Percentiles rank a stretch among this genome's conserved stretches.
These are phyloP conservation scores for Lactarius hengduanensis DNA, from an alignment of 768 basidiomycete genomes.

Conservation along the genomic window DNA sequence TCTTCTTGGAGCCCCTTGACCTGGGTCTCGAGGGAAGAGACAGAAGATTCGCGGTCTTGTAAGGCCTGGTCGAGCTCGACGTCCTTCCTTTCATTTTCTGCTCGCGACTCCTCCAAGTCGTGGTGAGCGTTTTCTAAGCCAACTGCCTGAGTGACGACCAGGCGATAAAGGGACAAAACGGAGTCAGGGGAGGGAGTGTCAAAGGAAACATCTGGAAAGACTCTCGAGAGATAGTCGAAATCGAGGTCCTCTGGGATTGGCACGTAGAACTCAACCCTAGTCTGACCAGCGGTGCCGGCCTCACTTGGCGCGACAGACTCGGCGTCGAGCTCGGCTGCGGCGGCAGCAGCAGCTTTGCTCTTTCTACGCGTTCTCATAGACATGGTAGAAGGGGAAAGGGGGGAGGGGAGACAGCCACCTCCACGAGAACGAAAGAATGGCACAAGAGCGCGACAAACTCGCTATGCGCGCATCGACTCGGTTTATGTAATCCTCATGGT, in stretches of 20 bases:
- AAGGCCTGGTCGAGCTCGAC: conserved; percentile 83
- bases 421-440: background rate
- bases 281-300: conserved; percentile 36
- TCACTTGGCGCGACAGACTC: conserved; percentile 38
- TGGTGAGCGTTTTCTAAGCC: conserved; percentile 55
- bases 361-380: conserved; percentile 60
- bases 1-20: conserved; percentile 56
- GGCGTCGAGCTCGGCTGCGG: conserved; percentile 25
- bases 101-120: conserved; percentile 69
- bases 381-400: conserved; percentile 34
- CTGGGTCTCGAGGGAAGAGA: conserved; percentile 55
- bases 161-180: conserved; percentile 60
- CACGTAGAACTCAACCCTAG: conserved; percentile 41
- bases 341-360: conserved; percentile 46
- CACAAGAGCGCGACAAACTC: background rate
- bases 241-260: conserved; percentile 68
- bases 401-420: conserved; percentile 7
- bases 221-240: conserved; percentile 51
- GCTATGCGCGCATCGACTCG: background rate
- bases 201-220: conserved; percentile 62
- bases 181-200: conserved; percentile 56
- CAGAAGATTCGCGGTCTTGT: conserved; percentile 67
- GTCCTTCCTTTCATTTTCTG: conserved; percentile 68
- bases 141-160: conserved; percentile 54
- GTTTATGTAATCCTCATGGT: background rate